Percentiles rank a stretch among this genome's conserved stretches.
Evolutionary conservation across 139 green algal species (phyloP).

Genomic region (Eudorina sp.): DNA sequence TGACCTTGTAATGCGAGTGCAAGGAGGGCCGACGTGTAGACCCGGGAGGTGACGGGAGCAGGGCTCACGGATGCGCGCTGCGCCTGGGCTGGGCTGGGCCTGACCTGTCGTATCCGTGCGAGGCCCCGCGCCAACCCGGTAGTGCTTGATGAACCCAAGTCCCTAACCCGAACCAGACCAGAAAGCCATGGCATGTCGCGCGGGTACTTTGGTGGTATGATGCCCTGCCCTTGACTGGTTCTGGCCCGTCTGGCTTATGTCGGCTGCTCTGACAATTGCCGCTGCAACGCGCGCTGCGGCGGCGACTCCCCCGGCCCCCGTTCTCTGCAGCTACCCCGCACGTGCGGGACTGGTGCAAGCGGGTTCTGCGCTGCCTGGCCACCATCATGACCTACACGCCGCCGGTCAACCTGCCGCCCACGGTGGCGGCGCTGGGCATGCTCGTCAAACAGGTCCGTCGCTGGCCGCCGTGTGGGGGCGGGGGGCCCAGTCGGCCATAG

Average conservation of each 20-base stretch:
- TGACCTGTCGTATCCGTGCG: no score
- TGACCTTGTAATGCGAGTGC: no score
- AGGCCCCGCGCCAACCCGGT: no score
- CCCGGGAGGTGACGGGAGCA: no score
- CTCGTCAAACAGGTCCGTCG: conserved; percentile 28
- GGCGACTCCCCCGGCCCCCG: not conserved
- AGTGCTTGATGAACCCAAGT: no score
- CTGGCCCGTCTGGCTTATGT: not conserved
- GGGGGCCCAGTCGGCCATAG: no score
- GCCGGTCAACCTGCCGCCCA: conserved; percentile 32
- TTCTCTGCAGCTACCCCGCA: conserved; percentile 24
- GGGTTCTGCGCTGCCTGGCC: conserved; percentile 51
- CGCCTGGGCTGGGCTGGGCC: no score
- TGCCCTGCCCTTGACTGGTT: not conserved
- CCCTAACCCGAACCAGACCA: no score
- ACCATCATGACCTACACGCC: conserved; percentile 35
- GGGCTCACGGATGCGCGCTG: no score
- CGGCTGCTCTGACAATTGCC: not conserved
- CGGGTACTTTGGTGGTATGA: not conserved
- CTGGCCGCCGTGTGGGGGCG: not conserved
- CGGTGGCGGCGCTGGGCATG: conserved; percentile 42
- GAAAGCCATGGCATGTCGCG: not conserved
- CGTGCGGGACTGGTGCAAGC: conserved; percentile 62
- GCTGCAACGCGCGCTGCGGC: not conserved
- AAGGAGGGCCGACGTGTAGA: no score